Conservation (phyloP, 257 asterid genomes). For the Solanum ossicruentum region DNA sequence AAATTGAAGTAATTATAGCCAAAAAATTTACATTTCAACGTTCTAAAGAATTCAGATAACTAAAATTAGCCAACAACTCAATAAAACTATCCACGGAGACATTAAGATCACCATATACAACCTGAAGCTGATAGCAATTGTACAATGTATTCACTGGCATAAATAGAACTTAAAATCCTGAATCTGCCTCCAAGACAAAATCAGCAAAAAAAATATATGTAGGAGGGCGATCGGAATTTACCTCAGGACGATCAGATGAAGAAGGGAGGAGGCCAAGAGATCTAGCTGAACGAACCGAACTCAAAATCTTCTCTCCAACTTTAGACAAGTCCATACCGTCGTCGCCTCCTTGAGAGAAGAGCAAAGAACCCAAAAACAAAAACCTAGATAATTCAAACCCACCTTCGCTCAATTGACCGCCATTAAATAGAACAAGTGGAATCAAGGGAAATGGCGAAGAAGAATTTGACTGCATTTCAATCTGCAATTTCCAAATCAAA, state of each 20-base stretch:
- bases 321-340: conserved; percentile 92
- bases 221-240: conserved; percentile 1
- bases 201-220: not conserved
- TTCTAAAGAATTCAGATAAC: not conserved
- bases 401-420: conserved; percentile 48
- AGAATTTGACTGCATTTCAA: conserved; percentile 86
- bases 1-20: not conserved
- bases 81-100: not conserved
- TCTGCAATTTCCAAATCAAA: conserved; percentile 7
- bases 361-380: conserved; percentile 86
- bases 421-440: conserved; percentile 70
- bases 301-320: conserved; percentile 94
- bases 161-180: not conserved
- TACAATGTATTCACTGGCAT: not conserved
- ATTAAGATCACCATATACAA: not conserved
- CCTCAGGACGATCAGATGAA: conserved; percentile 80
- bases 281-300: conserved; percentile 98
- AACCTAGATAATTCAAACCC: conserved; percentile 86
- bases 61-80: not conserved
- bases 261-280: conserved; percentile 83
- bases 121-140: not conserved
- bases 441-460: conserved; percentile 72
- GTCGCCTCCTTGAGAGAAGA: conserved; percentile 73
- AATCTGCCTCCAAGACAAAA: not conserved
- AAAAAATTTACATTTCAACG: not conserved